Conservation (phyloP, 768 basidiomycete species). For the Boletellus sp. region DNA sequence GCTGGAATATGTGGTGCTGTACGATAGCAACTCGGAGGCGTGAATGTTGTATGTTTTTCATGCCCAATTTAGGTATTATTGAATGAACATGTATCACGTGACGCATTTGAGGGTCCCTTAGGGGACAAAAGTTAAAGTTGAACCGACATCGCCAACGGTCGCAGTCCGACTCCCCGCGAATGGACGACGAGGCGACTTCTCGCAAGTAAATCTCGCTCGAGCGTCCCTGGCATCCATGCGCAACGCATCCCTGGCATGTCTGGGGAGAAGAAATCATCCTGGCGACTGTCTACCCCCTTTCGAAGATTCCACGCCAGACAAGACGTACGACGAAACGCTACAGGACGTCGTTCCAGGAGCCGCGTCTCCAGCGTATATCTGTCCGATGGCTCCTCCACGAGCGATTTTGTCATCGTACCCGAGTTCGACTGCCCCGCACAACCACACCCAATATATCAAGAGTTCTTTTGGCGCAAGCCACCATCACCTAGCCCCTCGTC, state of each 20-base stretch:
- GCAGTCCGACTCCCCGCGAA: not conserved
- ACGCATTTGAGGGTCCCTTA: slow-evolving; percentile 1
- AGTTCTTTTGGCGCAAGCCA: not conserved
- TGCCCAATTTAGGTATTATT: not conserved
- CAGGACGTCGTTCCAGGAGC: slow-evolving; percentile 4
- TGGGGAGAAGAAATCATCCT: slow-evolving; percentile 26
- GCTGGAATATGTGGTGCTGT: slow-evolving; percentile 69
- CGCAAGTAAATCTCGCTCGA: not conserved
- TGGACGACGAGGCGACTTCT: not conserved
- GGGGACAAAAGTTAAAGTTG: slow-evolving; percentile 2
- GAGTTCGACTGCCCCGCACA: slow-evolving; percentile 21
- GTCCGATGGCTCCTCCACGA: slow-evolving; percentile 12
- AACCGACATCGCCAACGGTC: not conserved
- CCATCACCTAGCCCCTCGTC: not conserved
- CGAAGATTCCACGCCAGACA: slow-evolving; percentile 11
- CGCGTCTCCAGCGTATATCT: slow-evolving; percentile 23
- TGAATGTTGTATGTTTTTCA: slow-evolving; percentile 6
- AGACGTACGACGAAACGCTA: not conserved
- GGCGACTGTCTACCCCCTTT: slow-evolving; percentile 23
- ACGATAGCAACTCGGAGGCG: slow-evolving; percentile 61
- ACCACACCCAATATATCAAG: not conserved
- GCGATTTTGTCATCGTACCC: slow-evolving; percentile 19
- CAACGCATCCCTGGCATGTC: slow-evolving; percentile 15
- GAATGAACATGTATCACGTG: slow-evolving; percentile 14
- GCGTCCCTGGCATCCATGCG: slow-evolving; percentile 4